Percentiles rank a stretch among this genome's conserved stretches.
Conservation (phyloP, 164 flowering plant genomes). For the Tetrastigma voinierianum region DNA sequence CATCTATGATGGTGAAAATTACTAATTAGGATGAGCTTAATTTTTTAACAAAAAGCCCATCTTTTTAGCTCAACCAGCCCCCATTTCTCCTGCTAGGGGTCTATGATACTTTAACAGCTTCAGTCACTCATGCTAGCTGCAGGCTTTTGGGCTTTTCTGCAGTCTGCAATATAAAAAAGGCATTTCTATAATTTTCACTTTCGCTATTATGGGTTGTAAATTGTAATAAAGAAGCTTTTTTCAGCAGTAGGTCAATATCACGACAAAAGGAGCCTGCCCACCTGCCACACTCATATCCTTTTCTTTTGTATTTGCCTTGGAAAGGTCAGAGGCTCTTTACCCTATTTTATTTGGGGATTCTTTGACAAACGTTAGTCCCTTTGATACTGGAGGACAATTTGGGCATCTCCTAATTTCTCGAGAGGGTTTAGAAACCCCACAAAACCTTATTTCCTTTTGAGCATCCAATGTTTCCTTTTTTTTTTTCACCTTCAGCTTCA, state of each 20-base stretch:
- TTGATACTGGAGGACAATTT: constrained; percentile 51
- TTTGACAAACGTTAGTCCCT: constrained; percentile 57
- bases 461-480: constrained; percentile 69
- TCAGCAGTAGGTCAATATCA: constrained; percentile 17
- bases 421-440: constrained; percentile 34
- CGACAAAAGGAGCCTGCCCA: constrained; percentile 40
- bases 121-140: background rate
- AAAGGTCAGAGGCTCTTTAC: constrained; percentile 37
- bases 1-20: background rate
- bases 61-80: background rate
- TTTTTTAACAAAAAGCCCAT: constrained; percentile 2
- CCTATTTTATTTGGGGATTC: constrained; percentile 43
- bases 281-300: constrained; percentile 18
- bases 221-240: constrained; percentile 30
- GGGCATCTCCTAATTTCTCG: constrained; percentile 29
- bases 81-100: background rate
- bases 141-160: constrained; percentile 21
- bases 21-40: background rate
- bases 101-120: constrained; percentile 1
- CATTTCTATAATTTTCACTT: constrained; percentile 1
- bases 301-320: constrained; percentile 40
- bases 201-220: constrained; percentile 8
- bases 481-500: constrained; percentile 18
- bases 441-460: constrained; percentile 35
- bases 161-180: constrained; percentile 24